Conservation (phyloP, 1,284 basidiomycete genomes). For the Blastosporella zonata region DNA sequence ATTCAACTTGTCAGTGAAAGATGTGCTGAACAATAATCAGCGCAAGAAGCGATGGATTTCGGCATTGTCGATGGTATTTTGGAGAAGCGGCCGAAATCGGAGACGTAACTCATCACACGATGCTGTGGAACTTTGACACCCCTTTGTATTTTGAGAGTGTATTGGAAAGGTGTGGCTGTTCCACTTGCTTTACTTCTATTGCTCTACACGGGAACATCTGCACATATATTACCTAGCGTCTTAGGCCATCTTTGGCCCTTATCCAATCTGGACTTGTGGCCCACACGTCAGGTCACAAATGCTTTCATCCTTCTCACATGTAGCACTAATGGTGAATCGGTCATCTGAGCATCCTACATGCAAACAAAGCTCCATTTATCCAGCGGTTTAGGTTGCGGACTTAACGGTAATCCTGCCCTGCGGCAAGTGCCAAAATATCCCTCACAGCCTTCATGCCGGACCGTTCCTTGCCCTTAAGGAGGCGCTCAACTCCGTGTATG, state of each 20-base stretch:
- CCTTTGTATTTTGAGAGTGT: background rate
- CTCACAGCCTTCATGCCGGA: background rate
- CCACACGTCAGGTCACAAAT: background rate
- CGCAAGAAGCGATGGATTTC: slow-evolving; percentile 83
- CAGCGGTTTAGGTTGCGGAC: slow-evolving; percentile 7
- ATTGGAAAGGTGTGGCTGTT: slow-evolving; percentile 13
- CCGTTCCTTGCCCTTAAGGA: slow-evolving; percentile 4
- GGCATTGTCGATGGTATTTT: slow-evolving; percentile 91
- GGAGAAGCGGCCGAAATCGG: slow-evolving; percentile 55
- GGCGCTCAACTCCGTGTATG: background rate
- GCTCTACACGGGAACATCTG: slow-evolving; percentile 5
- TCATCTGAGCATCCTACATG: background rate
- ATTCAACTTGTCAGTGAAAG: slow-evolving; percentile 8
- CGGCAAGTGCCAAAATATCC: slow-evolving; percentile 3
- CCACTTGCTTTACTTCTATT: background rate
- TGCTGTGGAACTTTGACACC: slow-evolving; percentile 3
- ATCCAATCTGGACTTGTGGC: background rate
- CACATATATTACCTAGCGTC: slow-evolving; percentile 4
- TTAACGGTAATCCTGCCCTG: slow-evolving; percentile 8
- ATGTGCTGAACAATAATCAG: slow-evolving; percentile 39
- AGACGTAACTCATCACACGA: slow-evolving; percentile 14
- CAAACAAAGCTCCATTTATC: background rate
- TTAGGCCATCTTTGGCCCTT: background rate
- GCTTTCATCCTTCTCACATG: background rate
- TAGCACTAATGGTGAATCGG: background rate